Percentiles rank a stretch among this genome's conserved stretches.
phyloP scores from a whole-genome alignment of 805 yeast genomes.

The Candida yuanshanica region DNA sequence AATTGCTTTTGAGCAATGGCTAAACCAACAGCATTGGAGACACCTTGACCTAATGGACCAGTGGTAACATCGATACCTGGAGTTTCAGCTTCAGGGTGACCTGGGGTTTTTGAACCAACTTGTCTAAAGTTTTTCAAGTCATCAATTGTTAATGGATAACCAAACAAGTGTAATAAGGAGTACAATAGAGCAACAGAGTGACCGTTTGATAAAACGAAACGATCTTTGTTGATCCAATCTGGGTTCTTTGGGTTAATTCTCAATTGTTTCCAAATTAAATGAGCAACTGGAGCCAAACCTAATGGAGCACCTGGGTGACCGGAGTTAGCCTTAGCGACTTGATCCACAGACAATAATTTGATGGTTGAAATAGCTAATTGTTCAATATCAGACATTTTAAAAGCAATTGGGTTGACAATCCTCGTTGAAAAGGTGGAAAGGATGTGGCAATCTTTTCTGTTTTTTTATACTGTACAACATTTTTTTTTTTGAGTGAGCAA shows the following conservation, averaged over 20 bases:
- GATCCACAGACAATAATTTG: slow-evolving; percentile 84
- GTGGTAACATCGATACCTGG: slow-evolving; percentile 97
- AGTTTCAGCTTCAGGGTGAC: slow-evolving; percentile 91
- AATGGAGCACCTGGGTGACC: slow-evolving; percentile 99
- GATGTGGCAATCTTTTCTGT: slow-evolving; percentile 1
- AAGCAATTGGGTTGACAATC: neutral
- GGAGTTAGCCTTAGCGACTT: slow-evolving; percentile 81
- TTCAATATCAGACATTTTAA: slow-evolving; percentile 42
- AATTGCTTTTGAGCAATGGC: slow-evolving; percentile 91
- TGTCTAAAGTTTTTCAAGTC: slow-evolving; percentile 91
- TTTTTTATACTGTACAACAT: neutral
- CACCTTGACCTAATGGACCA: slow-evolving; percentile 99
- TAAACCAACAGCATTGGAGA: slow-evolving; percentile 91
- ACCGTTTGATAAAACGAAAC: slow-evolving; percentile 93
- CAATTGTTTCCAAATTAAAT: slow-evolving; percentile 75
- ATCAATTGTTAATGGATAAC: slow-evolving; percentile 73
- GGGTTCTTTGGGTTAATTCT: slow-evolving; percentile 89
- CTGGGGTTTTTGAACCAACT: slow-evolving; percentile 87
- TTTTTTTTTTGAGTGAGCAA: slow-evolving; percentile 1
- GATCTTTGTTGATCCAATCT: slow-evolving; percentile 89
- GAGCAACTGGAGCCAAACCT: slow-evolving; percentile 96
- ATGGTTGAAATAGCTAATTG: slow-evolving; percentile 77
- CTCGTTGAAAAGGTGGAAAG: neutral
- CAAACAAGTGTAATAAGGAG: slow-evolving; percentile 78
- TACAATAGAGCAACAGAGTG: slow-evolving; percentile 92